Evolutionary conservation across 2,329 filamentous ascomycete genomes (phyloP), one percentile per base, ranked within the genome.

Genomic region (Remersonia thermophila): DNA sequence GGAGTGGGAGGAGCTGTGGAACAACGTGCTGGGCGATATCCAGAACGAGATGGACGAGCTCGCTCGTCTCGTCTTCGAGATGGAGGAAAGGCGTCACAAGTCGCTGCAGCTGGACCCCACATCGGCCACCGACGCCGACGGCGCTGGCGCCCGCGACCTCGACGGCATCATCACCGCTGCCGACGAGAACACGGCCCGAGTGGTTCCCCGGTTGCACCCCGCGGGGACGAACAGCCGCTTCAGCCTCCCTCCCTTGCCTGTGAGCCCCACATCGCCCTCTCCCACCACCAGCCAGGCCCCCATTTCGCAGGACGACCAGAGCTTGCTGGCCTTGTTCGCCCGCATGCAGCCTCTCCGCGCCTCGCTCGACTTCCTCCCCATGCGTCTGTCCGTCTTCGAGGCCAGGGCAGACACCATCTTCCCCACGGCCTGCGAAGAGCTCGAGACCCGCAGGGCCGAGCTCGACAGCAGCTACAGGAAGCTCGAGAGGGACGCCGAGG

Each of bases 1-100:
- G 86, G 91, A 98, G 54, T 98, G 89, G 89, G 87, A 95, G 57
- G 87, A 96, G 60, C 67, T 98, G 26, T 96, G 91, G 89, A 85
- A 85, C 49, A 84, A 73, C 45, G 89, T 96, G 3, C 66, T 98
- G 3, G 89, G 87, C 30, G 89, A 96, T 55, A 94, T 96, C 42
- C 83, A 87, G 35, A 77, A 80, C 43, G 91, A 98, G 60, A 79
- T 76, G 55, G 56, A 58, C 33, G 56, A 86, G 14, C 48, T 60
- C 2, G 48, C 50, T 51, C 71, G 82, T 27, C 63, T 94, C 32
- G 83, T 96, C 20, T 96, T 96, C 51, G 87, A 96, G 58, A 94
- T 96, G 86, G 91, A 98, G 57, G 91, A 96, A 61, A 81, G 86
- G 46, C 73, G 91, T 32, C 89, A 96, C 57, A 80, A 80, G 56